Conservation (phyloP, 129 eudicot species). For the Cynara cardunculus region DNA sequence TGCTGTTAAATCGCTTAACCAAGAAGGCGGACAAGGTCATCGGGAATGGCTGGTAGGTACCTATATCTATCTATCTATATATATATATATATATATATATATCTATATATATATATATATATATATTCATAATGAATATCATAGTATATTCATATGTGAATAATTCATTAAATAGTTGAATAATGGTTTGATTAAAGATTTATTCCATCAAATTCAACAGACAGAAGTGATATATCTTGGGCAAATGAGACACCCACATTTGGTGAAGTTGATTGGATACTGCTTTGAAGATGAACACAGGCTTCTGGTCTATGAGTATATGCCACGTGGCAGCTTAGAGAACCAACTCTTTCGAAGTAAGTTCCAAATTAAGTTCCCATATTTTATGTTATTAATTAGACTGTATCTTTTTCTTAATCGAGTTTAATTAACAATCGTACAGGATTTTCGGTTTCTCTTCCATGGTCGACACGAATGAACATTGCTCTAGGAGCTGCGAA, state of each 20-base stretch:
- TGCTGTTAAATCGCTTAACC: slow-evolving; percentile 74
- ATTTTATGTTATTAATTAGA: not conserved
- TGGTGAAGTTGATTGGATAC: slow-evolving; percentile 90
- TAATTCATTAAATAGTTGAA: not conserved
- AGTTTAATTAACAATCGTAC: slow-evolving; percentile 2
- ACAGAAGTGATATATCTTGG: slow-evolving; percentile 93
- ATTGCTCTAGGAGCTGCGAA: slow-evolving; percentile 78
- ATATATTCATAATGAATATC: not conserved
- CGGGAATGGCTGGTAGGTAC: slow-evolving; percentile 85
- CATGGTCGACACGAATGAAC: slow-evolving; percentile 84
- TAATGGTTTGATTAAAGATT: not conserved
- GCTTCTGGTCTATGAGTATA: slow-evolving; percentile 78
- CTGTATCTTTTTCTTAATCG: not conserved
- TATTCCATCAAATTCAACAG: slow-evolving; percentile 26
- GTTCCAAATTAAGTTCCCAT: slow-evolving; percentile 13
- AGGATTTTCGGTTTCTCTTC: slow-evolving; percentile 80
- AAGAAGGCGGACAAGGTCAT: slow-evolving; percentile 89
- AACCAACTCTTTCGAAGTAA: slow-evolving; percentile 93
- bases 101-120: too few species aligned
- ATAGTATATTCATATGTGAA: not conserved
- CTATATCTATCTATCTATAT: too few species aligned
- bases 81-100: too few species aligned
- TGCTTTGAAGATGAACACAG: slow-evolving; percentile 92
- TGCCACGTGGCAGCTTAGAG: slow-evolving; percentile 98
- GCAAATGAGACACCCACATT: slow-evolving; percentile 81